phyloP scores from a whole-genome alignment of 2,329 filamentous ascomycete genomes.

The Venturia effusa region DNA sequence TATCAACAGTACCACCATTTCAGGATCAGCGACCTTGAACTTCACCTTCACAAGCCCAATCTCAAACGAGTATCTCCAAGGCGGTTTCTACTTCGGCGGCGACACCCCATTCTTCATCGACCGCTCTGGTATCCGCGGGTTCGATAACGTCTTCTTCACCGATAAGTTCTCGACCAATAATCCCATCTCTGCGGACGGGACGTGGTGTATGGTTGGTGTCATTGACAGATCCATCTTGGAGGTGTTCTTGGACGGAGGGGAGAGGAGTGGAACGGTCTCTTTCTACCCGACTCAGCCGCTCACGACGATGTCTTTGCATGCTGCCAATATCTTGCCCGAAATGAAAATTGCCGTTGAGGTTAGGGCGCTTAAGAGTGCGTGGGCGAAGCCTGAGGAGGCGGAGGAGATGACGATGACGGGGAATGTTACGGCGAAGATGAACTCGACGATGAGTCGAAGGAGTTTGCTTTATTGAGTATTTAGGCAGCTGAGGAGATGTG shows the following conservation, averaged over 20 bases:
- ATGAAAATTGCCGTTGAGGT: slow-evolving; percentile 29
- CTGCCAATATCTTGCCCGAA: slow-evolving; percentile 25
- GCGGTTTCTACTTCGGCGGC: slow-evolving; percentile 39
- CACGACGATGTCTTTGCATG: slow-evolving; percentile 26
- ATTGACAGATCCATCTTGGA: slow-evolving; percentile 46
- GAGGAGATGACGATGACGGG: slow-evolving; percentile 23
- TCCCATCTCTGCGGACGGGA: slow-evolving; percentile 20
- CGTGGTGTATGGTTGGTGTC: slow-evolving; percentile 36
- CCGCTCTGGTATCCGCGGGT: slow-evolving; percentile 38
- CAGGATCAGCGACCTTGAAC: slow-evolving; percentile 33
- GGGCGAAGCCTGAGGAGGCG: slow-evolving; percentile 22
- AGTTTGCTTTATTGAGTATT: too few relatives aligned
- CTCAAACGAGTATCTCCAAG: slow-evolving; percentile 38
- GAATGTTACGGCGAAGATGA: slow-evolving; percentile 20
- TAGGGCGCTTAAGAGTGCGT: slow-evolving; percentile 28
- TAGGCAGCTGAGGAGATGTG: neutral
- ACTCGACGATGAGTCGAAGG: slow-evolving; percentile 1
- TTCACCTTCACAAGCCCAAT: slow-evolving; percentile 42
- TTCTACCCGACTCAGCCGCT: slow-evolving; percentile 40
- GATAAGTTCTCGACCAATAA: slow-evolving; percentile 38
- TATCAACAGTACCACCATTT: slow-evolving; percentile 22
- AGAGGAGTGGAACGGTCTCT: slow-evolving; percentile 37
- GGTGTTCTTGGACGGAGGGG: slow-evolving; percentile 42
- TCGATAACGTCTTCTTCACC: slow-evolving; percentile 44
- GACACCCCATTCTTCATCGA: slow-evolving; percentile 42